Percentiles rank a stretch among this genome's conserved stretches.
Evolutionary conservation across 192 early-diverging fungal genomes (phyloP).

Genomic region (Coemansia sp.): DNA sequence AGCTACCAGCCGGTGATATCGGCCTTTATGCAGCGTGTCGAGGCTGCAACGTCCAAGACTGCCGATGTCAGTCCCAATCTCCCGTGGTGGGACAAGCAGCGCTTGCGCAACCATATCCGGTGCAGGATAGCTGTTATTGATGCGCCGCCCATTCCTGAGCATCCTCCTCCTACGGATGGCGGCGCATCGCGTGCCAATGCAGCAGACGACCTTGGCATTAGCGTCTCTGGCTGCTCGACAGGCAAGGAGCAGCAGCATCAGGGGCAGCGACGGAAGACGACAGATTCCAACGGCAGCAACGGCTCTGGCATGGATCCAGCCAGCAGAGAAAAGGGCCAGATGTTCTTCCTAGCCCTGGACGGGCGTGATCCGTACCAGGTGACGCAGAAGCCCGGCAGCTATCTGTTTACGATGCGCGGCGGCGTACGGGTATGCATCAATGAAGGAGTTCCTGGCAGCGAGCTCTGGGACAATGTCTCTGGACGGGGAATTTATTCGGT

Average conservation of each 20-base stretch:
- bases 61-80: slow-evolving; percentile 52
- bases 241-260: slow-evolving; percentile 3
- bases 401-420: slow-evolving; percentile 54
- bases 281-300: neutral
- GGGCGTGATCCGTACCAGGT: slow-evolving; percentile 54
- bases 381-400: slow-evolving; percentile 45
- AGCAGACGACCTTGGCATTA: slow-evolving; percentile 5
- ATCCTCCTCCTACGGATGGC: neutral
- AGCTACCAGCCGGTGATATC: slow-evolving; percentile 55
- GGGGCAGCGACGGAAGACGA: slow-evolving; percentile 3
- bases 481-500: slow-evolving; percentile 49
- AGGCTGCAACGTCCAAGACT: slow-evolving; percentile 47
- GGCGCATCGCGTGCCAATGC: neutral
- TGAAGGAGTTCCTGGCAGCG: slow-evolving; percentile 45
- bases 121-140: slow-evolving; percentile 51
- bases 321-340: slow-evolving; percentile 41
- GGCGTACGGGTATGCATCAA: slow-evolving; percentile 52
- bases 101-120: slow-evolving; percentile 46
- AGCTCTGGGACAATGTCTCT: slow-evolving; percentile 47
- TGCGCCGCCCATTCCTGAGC: slow-evolving; percentile 3
- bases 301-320: neutral
- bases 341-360: slow-evolving; percentile 53
- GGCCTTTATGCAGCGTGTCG: slow-evolving; percentile 55
- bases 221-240: neutral
- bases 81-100: slow-evolving; percentile 60